Conservation (phyloP, 306 rosid species). For the Ochetophila trinervis region DNA sequence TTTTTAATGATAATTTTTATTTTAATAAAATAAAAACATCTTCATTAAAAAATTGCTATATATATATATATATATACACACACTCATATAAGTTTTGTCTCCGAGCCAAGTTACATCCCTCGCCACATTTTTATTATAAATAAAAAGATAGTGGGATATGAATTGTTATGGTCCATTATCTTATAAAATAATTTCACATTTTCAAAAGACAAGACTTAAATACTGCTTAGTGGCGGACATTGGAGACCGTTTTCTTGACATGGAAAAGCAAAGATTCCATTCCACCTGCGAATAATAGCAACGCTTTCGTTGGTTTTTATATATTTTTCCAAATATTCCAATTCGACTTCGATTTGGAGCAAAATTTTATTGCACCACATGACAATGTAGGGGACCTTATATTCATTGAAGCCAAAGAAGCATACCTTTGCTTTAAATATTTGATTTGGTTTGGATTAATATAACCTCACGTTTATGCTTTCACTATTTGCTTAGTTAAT, state of each 20-base stretch:
- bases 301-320: background rate
- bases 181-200: background rate
- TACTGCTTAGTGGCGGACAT: background rate
- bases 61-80: no score
- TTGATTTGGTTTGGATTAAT: no score
- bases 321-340: background rate
- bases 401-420: background rate
- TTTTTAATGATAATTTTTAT: no score
- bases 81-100: no score
- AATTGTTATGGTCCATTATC: background rate
- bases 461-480: no score
- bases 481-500: no score
- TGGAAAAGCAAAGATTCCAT: conserved; percentile 10
- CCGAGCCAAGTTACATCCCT: no score
- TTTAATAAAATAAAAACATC: no score
- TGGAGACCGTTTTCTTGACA: background rate
- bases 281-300: background rate
- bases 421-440: no score
- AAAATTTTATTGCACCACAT: background rate
- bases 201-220: background rate
- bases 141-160: background rate
- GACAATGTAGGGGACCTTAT: background rate
- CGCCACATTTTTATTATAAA: no score
- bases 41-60: no score
- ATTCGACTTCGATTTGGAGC: background rate